Conservation (phyloP, 192 early-diverging fungal species). For the Mortierella claussenii region DNA sequence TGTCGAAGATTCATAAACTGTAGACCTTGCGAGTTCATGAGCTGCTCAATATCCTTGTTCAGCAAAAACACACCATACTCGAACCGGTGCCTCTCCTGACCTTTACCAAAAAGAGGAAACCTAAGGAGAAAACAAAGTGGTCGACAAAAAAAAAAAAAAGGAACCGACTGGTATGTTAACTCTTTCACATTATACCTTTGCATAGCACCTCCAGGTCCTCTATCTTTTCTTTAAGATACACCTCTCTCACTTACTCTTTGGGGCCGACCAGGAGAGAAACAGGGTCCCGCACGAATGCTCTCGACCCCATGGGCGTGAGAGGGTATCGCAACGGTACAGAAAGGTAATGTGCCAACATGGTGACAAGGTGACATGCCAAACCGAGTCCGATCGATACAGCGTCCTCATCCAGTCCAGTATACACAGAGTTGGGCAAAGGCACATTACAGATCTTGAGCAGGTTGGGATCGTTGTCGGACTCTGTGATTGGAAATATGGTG, state of each 20-base stretch:
- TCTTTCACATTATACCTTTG: no score
- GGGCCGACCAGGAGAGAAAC: constrained; percentile 44
- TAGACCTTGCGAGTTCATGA: constrained; percentile 75
- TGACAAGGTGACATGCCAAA: constrained; percentile 72
- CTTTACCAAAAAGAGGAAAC: constrained; percentile 79
- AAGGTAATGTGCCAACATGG: constrained; percentile 77
- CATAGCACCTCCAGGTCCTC: not conserved
- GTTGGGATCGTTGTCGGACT: constrained; percentile 56
- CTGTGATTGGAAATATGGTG: constrained; percentile 67
- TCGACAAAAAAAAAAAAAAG: no score
- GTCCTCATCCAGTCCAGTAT: constrained; percentile 66
- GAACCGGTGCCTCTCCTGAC: constrained; percentile 74
- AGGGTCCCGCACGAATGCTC: constrained; percentile 70
- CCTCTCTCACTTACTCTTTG: constrained; percentile 20
- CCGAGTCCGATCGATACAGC: constrained; percentile 75
- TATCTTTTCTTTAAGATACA: not conserved
- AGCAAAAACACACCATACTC: constrained; percentile 87
- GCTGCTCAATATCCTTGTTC: constrained; percentile 90
- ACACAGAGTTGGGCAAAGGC: constrained; percentile 68
- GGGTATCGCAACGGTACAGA: constrained; percentile 78
- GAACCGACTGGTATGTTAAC: no score
- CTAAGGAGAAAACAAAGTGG: constrained; percentile 55
- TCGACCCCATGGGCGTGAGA: constrained; percentile 78
- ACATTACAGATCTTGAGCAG: constrained; percentile 61
- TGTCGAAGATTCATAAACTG: constrained; percentile 73